Conservation (phyloP, 2,329 filamentous ascomycete genomes). For the Microcyclosporella mali region DNA sequence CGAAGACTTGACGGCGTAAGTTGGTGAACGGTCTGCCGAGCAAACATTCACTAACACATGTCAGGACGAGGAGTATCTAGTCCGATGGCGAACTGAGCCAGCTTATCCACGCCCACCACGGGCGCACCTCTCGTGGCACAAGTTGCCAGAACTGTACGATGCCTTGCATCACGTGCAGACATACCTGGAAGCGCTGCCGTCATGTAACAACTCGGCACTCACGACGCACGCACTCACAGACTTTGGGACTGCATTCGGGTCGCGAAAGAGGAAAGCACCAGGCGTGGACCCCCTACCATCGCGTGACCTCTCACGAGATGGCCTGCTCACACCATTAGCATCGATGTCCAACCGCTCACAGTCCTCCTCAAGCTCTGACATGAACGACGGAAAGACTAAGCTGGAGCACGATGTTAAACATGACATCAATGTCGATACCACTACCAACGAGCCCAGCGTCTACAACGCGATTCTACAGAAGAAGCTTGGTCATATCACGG, state of each 20-base stretch:
- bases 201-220: not conserved
- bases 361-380: conserved; percentile 7
- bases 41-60: conserved; percentile 5
- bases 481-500: conserved; percentile 33
- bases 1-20: conserved; percentile 23
- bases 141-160: conserved; percentile 33
- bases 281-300: conserved; percentile 9
- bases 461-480: conserved; percentile 39
- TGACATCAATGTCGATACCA: not conserved
- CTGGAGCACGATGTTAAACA: too few relatives aligned
- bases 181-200: conserved; percentile 32
- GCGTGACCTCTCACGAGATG: conserved; percentile 12
- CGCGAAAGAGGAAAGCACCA: conserved; percentile 26
- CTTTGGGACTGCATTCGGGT: conserved; percentile 1
- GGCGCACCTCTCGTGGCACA: conserved; percentile 40
- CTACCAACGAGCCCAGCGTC: conserved; percentile 15
- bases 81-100: conserved; percentile 33
- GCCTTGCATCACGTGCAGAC: conserved; percentile 39
- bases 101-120: conserved; percentile 10
- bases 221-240: too few relatives aligned
- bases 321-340: conserved; percentile 20
- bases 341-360: conserved; percentile 8
- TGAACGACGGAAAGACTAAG: not conserved
- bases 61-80: conserved; percentile 39
- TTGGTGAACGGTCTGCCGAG: conserved; percentile 1